Base-by-base conservation (phyloP, 495 filamentous ascomycete species). In the Penicillium parvum region DNA sequence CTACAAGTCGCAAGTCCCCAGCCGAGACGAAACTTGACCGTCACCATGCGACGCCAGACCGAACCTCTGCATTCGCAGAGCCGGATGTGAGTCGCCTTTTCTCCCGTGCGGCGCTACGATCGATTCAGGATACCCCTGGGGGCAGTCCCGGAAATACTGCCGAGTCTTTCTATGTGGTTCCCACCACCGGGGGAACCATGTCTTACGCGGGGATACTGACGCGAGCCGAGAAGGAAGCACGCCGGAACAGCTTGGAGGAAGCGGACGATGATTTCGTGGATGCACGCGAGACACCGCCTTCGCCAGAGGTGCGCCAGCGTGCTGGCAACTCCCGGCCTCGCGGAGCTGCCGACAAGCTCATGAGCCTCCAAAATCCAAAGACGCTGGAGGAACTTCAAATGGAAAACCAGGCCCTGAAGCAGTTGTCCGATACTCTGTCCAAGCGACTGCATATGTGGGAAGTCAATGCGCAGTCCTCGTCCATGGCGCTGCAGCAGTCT, bases 141-240 rank as follows among this genome's bases (percentile, higher is more conserved):
- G 53, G 61, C 10, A 52, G 64, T 16, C 65, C 67, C 18, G 62
- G 52, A 15, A 69, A 61, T 17, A 65, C 82, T 14, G 79, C 80
- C 25, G 90, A 96, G 57, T 89, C 84, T 19, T 98, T 97, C 71
- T 96, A 96, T 57, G 86, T 98, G 1, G 92, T 98, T 0, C 92
- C 91, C 7, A 83, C 85, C 0, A 86, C 86, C 4, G 92, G 92
- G 19, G 86, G 88, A 43, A 95, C 89, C 0, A 79, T 86, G 29
- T 86, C 87, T 0, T 98, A 97, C 58, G 90, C 92, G 3, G 85
- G 80, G 32, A 94, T 98, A 19, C 68, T 96, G 1, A 78, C 77
- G 7, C 79, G 85, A 43, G 83, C 81, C 2, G 77, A 84, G 38
- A 84, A 82, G 39, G 83, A 82, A 68, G 66, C 75, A 50, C 65